Base-by-base conservation (phyloP, 139 green algal species). In the Chlorella sp. region DNA sequence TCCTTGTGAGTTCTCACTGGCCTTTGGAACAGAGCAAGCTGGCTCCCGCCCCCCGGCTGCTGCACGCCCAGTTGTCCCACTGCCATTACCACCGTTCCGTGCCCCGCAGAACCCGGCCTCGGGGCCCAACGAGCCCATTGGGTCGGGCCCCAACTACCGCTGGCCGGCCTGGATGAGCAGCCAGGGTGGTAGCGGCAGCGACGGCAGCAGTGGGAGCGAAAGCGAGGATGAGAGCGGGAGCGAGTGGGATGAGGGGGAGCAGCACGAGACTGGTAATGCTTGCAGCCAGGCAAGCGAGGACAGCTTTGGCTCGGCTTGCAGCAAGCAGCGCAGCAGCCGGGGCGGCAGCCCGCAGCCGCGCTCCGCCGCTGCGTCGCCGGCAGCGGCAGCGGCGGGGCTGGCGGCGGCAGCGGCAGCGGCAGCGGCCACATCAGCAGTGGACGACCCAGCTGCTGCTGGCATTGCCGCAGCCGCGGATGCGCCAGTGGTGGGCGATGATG, bases 231-330 rank as follows among this genome's bases (percentile, higher is more conserved):
- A 34, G 32, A 75, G 69, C 38, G 69, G 32, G 12, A 60, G 57
- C 23, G 75, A 82, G 34, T 71, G 34, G 69, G 69, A 76, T 2
- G 25, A 34, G 69, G 69, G 32, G 18, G 69, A 47, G 38, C 26
- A 34, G 69, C 11, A 17, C 1, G 38, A 41, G 18, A 30, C 34
- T 0, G 38, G 1, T 5, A 44, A 39, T 7, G 44, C 28, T 25
- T 44, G 41, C 34, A 83, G 78, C 39, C 41, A 12, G 38, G 78
- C 76, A 36, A 82, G 76, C 36, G 57, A 26, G 0, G 76, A 82
- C 36, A 73, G 57, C 39, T 82, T 82, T 12, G 64, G 21, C 34
- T 73, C 76, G 13, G 76, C 57, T 2, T 30, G 7, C 57, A 82
- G 76, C 76, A 23, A 44, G 4, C 60, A 71, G 34, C 62, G 62